These are phyloP conservation scores for Chaetomiaceae sp. DNA, from an alignment of 2,329 filamentous ascomycete genomes.

Conservation along the genomic window DNA sequence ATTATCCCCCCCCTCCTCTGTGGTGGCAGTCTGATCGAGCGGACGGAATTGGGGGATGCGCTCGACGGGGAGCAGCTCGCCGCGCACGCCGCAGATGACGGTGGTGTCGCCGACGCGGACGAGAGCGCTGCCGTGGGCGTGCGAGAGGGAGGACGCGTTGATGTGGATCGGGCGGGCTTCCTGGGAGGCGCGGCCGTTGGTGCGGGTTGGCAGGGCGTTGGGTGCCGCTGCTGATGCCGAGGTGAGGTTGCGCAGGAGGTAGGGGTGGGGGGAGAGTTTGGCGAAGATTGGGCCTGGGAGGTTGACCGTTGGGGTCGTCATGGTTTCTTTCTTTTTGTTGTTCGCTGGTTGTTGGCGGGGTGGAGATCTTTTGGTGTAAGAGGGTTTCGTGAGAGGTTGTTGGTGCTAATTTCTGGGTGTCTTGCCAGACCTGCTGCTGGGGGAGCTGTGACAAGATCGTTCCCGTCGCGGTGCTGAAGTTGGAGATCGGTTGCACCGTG, in stretches of 20 bases:
- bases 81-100: constrained; percentile 89
- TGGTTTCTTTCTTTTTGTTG: constrained; percentile 4
- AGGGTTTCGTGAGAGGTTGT: not conserved
- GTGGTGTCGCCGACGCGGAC: constrained; percentile 86
- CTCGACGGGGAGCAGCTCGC: constrained; percentile 71
- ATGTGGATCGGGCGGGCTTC: constrained; percentile 69
- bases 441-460: too few relatives aligned
- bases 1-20: constrained; percentile 27
- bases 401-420: not conserved
- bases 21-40: constrained; percentile 27
- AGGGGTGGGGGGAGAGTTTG: constrained; percentile 82
- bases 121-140: constrained; percentile 85
- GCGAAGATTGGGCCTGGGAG: constrained; percentile 69
- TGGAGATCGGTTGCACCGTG: not conserved
- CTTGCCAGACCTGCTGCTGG: not conserved
- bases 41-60: constrained; percentile 66
- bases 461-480: not conserved
- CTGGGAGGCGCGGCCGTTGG: constrained; percentile 71
- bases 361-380: too few relatives aligned
- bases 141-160: constrained; percentile 78
- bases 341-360: not conserved
- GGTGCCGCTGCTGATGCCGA: constrained; percentile 31
- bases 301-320: constrained; percentile 31
- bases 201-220: constrained; percentile 55
- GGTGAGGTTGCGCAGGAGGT: constrained; percentile 82